Base-by-base conservation (phyloP, 2,329 filamentous ascomycete genomes). In the Colletotrichum orchidophilum region DNA sequence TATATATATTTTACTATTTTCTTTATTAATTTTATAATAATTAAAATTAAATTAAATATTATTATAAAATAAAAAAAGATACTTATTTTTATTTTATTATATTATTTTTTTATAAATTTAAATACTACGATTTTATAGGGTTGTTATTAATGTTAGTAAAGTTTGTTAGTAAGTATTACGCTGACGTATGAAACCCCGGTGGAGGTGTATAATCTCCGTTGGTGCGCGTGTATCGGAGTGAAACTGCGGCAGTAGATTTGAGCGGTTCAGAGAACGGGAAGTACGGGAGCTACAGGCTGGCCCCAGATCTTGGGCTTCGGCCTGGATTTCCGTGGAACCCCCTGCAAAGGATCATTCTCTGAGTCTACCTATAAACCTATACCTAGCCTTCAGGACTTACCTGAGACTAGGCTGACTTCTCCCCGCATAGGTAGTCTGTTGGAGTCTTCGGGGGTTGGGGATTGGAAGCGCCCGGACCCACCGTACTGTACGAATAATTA, bases 211-310 rank as follows among this genome's bases (percentile, higher is more conserved):
- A n/a, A n/a, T n/a, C 63, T 55, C 55, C 55, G 55, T 52, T 70
- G 55, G 63, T 70, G 67, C 63, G 67, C 55, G 12, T 70, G 67
- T 61, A 42, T 61, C 39, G 49, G 33, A 49, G 15, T 62, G 63
- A 61, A 55, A 70, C 50, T 49, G 42, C 42, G 24, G 53, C 24
- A 12, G 33, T 42, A 46, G 13, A 11, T 50, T 65, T 26, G 49
- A 52, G 21, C n/a, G 49, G 49, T 9, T 15, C 31, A 42, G 54
- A 29, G 50, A 42, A 39, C 8, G 31, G 21, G 52, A 64, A 46
- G 31, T 31, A 5, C 26, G 26, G 8, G 24, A 61, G 18, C 24
- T 53, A 27, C 15, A 55, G 24, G 42, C 42, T 49, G 42, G 5
- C n/a, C 18, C 42, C 39, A 18, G 21, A 42, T 21, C 54, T 21